These are phyloP conservation scores for Penicillium ucsense DNA, from an alignment of 495 filamentous ascomycete species.

Conservation along the genomic window DNA sequence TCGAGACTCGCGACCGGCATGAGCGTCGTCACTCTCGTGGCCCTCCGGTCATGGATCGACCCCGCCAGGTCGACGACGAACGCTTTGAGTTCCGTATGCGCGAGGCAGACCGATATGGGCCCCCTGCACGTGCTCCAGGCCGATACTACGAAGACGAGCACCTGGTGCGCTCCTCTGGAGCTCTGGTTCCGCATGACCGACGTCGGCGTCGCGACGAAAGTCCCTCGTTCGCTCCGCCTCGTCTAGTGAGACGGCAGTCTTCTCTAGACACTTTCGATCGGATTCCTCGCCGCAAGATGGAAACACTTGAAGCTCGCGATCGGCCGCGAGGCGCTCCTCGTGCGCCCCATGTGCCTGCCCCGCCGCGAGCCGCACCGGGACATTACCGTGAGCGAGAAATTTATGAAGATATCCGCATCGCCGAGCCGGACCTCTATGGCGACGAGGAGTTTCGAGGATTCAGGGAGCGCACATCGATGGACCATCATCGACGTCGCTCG, in stretches of 20 bases:
- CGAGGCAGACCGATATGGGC: slow-evolving; percentile 47
- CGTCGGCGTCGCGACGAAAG: slow-evolving; percentile 30
- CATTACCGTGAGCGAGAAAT: slow-evolving; percentile 42
- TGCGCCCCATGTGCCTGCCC: slow-evolving; percentile 17
- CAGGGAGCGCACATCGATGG: slow-evolving; percentile 39
- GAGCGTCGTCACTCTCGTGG: slow-evolving; percentile 36
- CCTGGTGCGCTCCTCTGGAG: slow-evolving; percentile 31
- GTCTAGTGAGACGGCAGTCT: slow-evolving; percentile 53
- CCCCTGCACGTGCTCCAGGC: slow-evolving; percentile 39
- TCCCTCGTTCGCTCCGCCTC: slow-evolving; percentile 42
- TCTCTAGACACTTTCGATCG: slow-evolving; percentile 67
- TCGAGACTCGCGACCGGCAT: slow-evolving; percentile 37
- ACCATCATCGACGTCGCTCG: slow-evolving; percentile 33
- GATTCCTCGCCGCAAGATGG: slow-evolving; percentile 46
- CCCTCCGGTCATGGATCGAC: slow-evolving; percentile 33
- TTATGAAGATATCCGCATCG: slow-evolving; percentile 56
- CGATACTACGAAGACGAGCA: slow-evolving; percentile 43
- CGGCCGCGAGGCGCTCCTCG: slow-evolving; percentile 17
- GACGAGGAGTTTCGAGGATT: slow-evolving; percentile 58
- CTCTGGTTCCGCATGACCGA: slow-evolving; percentile 30
- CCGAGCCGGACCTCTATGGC: slow-evolving; percentile 56
- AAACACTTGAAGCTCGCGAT: slow-evolving; percentile 40
- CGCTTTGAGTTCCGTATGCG: slow-evolving; percentile 44
- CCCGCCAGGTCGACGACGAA: slow-evolving; percentile 37
- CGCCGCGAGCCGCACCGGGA: slow-evolving; percentile 27